A percentile compares a stretch with the other conserved stretches of the same genome.
Evolutionary conservation across 2,329 filamentous ascomycete genomes (phyloP).

Genomic region (Aspergillus sp.): DNA sequence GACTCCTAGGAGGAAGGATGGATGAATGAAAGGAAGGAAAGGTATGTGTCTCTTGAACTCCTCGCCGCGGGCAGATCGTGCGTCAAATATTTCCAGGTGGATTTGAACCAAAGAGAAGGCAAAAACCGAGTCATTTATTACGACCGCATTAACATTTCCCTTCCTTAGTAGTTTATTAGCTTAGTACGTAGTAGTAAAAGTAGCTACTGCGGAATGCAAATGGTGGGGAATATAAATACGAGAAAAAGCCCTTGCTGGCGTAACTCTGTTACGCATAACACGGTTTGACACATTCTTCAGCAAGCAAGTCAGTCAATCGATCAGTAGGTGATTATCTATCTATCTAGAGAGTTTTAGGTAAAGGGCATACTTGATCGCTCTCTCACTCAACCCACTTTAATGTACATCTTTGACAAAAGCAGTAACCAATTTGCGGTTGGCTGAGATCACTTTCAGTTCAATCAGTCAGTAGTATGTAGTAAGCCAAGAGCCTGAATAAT

Average conservation of each 20-base stretch:
- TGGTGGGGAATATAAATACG: constrained; percentile 8
- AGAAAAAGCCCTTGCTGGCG: constrained; percentile 5
- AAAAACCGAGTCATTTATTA: neutral
- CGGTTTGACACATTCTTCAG: constrained; percentile 8
- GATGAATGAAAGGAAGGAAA: no score
- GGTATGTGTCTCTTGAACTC: neutral
- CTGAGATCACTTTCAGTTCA: no score
- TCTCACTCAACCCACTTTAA: no score
- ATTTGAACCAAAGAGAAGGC: no score
- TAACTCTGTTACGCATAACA: neutral
- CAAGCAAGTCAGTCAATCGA: neutral
- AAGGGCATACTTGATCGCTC: no score
- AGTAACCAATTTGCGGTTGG: no score
- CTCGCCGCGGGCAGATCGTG: neutral
- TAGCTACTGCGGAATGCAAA: neutral
- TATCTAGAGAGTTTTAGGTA: no score
- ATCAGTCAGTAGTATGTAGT: no score
- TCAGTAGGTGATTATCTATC: neutral
- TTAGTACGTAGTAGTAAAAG: no score
- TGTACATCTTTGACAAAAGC: no score
- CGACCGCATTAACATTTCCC: neutral
- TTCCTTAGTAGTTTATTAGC: neutral
- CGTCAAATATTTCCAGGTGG: neutral
- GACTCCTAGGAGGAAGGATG: neutral
- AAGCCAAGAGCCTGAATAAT: no score